Evolutionary conservation across 768 basidiomycete genomes (phyloP), one percentile per base, ranked within the genome.

Genomic region (Kwoniella sp.): DNA sequence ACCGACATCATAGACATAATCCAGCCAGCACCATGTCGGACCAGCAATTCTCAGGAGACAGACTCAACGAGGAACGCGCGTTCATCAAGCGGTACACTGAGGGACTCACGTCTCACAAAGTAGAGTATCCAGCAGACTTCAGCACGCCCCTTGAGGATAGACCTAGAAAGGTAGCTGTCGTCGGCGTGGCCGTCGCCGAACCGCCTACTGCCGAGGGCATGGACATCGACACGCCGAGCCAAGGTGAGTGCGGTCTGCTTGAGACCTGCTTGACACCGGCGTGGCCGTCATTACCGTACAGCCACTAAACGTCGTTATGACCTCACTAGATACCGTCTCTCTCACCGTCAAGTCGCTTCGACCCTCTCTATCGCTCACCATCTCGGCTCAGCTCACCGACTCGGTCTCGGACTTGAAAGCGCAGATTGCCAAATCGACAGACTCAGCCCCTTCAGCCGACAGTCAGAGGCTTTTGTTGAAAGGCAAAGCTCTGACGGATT

Each of bases 311-410:
- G n/a, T n/a, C n/a, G n/a, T n/a, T n/a, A n/a, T n/a, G n/a, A n/a
- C n/a, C n/a, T n/a, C 8, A 23, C 50, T 55, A 36, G 76, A 79
- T 44, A 74, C 81, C 26, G 75, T 96, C 61, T 78, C 78, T 19
- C 75, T 99, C 61, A 86, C 83, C 45, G 83, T 99, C 80, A 96
- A 95, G 76, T 95, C 89, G 41, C 78, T 83, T 67, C 98, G 98
- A 70, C 95, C 95, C 0, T 77, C 88, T 20, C 80, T 84, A 40
- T 77, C 84, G 0, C 86, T 87, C 77, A 79, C 82, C 25, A 79
- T 98, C 59, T 71, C 82, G 40, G 59, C 65, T 29, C 82, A 84
- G 41, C 81, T 83, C 29, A 85, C 89, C n/a, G 89, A 95, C 71
- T 81, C 89, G 44, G 82, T 99, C 75, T 75, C 81, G 34, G 72